A percentile compares a stretch with the other conserved stretches of the same genome.
These are phyloP conservation scores for Saxophila tyrrhenica DNA, from an alignment of 495 filamentous ascomycete species.

Conservation along the genomic window DNA sequence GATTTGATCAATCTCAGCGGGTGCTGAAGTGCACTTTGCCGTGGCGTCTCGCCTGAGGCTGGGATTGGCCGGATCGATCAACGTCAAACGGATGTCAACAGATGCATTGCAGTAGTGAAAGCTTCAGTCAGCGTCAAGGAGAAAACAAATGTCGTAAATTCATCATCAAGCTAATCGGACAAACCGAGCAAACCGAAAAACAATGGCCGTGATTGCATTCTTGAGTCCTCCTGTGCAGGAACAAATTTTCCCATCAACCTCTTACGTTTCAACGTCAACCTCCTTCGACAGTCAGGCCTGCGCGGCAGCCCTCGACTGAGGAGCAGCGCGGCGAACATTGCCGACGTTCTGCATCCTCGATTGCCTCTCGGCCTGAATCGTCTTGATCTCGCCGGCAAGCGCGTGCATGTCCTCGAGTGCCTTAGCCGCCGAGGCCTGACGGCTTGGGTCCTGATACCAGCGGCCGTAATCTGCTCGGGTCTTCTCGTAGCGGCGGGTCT, in stretches of 20 bases:
- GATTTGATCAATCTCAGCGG: too few species aligned
- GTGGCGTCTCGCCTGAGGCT: background rate
- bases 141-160: background rate
- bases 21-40: background rate
- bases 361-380: constrained; percentile 9
- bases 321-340: constrained; percentile 4
- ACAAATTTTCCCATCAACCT: background rate
- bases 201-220: background rate
- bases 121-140: background rate
- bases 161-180: background rate
- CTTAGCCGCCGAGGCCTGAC: constrained; percentile 15
- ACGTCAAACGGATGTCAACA: background rate
- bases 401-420: constrained; percentile 10
- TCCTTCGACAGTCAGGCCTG: background rate
- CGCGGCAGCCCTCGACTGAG: background rate
- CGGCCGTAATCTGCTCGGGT: constrained; percentile 11
- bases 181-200: background rate
- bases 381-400: constrained; percentile 11
- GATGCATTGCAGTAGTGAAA: background rate
- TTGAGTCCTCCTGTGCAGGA: background rate
- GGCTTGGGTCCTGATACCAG: constrained; percentile 10
- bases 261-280: background rate
- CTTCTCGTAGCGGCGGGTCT: constrained; percentile 48
- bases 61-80: background rate
- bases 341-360: constrained; percentile 7